phyloP scores from a whole-genome alignment of 176 grass and related monocot genomes.

The Musa schizocarpa region DNA sequence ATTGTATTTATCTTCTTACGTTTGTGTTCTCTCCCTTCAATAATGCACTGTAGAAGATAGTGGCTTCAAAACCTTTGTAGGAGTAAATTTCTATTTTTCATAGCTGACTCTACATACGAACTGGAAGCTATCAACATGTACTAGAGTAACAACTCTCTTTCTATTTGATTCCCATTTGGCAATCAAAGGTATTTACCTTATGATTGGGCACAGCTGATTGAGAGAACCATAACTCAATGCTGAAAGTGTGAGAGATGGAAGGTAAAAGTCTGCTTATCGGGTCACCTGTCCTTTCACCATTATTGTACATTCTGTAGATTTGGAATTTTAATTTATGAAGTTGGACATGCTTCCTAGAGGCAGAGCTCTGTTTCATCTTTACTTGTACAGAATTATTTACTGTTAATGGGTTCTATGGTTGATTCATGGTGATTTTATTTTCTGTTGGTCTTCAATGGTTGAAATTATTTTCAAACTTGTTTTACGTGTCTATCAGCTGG shows the following conservation, averaged over 20 bases:
- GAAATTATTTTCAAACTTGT: background rate
- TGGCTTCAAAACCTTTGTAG: background rate
- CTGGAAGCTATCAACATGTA: background rate
- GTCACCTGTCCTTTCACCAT: background rate
- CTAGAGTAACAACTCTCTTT: background rate
- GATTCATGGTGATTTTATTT: constrained; percentile 8
- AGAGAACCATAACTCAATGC: background rate
- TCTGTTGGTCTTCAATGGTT: background rate
- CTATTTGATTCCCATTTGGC: background rate
- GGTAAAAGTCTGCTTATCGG: background rate
- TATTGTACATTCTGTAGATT: constrained; percentile 2
- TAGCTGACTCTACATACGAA: background rate
- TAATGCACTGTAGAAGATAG: background rate
- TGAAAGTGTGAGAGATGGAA: constrained; percentile 1
- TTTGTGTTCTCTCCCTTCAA: background rate
- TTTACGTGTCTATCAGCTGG: too few species aligned
- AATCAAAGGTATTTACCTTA: background rate
- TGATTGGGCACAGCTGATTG: background rate
- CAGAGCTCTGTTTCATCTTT: background rate
- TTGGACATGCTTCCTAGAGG: background rate
- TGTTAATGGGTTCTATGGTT: background rate
- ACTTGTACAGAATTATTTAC: background rate
- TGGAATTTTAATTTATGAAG: constrained; percentile 2
- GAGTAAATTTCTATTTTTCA: background rate
- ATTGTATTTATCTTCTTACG: background rate